A percentile compares a stretch with the other conserved stretches of the same genome.
These are phyloP conservation scores for Lactarius sanguifluus DNA, from an alignment of 768 basidiomycete species.

Conservation along the genomic window DNA sequence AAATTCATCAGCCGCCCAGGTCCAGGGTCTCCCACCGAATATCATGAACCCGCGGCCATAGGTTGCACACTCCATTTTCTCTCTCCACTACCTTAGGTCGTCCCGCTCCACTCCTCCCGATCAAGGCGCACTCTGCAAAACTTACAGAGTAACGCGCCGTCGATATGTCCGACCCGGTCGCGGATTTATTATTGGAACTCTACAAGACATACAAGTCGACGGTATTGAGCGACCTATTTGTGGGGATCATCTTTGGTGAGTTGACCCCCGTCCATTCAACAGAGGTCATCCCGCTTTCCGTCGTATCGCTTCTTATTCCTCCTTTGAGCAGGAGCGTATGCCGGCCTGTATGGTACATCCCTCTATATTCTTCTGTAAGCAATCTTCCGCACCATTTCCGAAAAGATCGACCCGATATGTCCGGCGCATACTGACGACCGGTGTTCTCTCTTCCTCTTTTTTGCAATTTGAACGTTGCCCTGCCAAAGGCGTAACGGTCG, in stretches of 20 bases:
- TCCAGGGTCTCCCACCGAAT: background rate
- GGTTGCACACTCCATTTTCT: background rate
- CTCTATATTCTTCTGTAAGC: conserved; percentile 24
- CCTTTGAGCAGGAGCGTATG: conserved; percentile 15
- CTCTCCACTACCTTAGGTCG: background rate
- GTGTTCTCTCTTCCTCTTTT: background rate
- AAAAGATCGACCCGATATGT: background rate
- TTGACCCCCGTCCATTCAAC: background rate
- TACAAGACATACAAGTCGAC: conserved; percentile 11
- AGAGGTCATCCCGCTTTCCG: too few relatives aligned
- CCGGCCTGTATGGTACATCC: conserved; percentile 17
- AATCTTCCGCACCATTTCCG: background rate
- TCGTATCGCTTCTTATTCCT: background rate
- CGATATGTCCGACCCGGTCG: conserved; percentile 11
- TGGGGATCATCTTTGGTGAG: conserved; percentile 25
- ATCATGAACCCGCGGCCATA: background rate
- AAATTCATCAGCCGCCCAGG: background rate
- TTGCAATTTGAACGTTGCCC: background rate
- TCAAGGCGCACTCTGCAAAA: background rate
- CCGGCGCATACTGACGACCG: background rate
- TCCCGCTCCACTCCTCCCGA: background rate
- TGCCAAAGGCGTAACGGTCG: conserved; percentile 7
- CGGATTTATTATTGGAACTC: conserved; percentile 4
- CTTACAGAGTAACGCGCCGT: background rate
- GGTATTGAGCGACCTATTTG: conserved; percentile 13